A percentile compares a stretch with the other conserved stretches of the same genome.
phyloP scores from a whole-genome alignment of 2,329 filamentous ascomycete species.

The Madurella fahalii region DNA sequence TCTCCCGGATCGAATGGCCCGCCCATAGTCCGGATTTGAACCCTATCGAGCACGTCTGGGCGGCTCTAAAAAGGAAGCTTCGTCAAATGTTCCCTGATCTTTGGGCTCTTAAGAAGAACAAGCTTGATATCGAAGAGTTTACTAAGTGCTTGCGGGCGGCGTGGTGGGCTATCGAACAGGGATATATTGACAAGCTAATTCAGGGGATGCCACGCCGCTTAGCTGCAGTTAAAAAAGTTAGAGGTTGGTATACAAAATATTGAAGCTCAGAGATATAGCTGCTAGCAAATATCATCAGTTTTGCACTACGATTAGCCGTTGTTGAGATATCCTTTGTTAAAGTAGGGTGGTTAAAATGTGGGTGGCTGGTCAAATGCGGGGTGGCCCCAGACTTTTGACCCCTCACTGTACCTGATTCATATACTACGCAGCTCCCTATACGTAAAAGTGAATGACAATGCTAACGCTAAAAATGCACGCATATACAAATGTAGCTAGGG shows the following conservation, averaged over 20 bases:
- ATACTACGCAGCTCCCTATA: too few species aligned
- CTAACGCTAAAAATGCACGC: too few species aligned
- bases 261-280: not conserved
- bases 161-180: slow-evolving; percentile 7
- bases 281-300: too few species aligned
- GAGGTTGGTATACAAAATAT: slow-evolving; percentile 13
- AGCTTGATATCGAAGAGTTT: slow-evolving; percentile 9
- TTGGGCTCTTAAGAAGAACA: slow-evolving; percentile 5
- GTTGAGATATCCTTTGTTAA: too few species aligned
- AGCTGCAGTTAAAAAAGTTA: slow-evolving; percentile 3
- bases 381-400: too few species aligned
- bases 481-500: too few species aligned
- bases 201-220: not conserved
- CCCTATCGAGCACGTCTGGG: slow-evolving; percentile 7
- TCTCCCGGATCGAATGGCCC: slow-evolving; percentile 5
- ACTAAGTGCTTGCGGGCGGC: slow-evolving; percentile 1
- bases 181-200: slow-evolving; percentile 7
- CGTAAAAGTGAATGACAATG: too few species aligned
- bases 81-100: not conserved
- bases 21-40: slow-evolving; percentile 11
- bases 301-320: too few species aligned
- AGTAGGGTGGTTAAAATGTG: too few species aligned
- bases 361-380: too few species aligned
- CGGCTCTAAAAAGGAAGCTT: slow-evolving; percentile 4
- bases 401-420: too few species aligned